These are phyloP conservation scores for Clavispora asparagi DNA, from an alignment of 805 yeast genomes.

Conservation along the genomic window DNA sequence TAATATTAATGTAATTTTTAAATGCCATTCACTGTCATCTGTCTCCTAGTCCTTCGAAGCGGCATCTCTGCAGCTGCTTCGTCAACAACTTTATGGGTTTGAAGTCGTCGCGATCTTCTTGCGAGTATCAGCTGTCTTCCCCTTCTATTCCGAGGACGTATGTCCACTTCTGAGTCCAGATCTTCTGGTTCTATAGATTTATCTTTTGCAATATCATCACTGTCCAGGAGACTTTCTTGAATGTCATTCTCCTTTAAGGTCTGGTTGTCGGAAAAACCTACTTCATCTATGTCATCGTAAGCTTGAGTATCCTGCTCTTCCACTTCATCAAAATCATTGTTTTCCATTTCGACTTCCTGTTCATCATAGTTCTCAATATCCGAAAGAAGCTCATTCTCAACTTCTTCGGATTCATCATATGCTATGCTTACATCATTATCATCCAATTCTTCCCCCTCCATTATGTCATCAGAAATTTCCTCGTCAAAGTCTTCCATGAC, in stretches of 20 bases:
- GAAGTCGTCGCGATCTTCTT: neutral
- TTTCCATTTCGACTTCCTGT: slow-evolving; percentile 1
- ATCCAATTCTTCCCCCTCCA: slow-evolving; percentile 1
- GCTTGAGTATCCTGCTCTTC: slow-evolving; percentile 1
- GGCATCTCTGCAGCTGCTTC: neutral
- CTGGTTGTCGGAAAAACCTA: neutral
- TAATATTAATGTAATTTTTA: no score
- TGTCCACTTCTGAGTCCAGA: neutral
- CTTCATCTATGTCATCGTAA: neutral
- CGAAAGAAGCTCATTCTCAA: slow-evolving; percentile 5
- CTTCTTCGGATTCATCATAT: slow-evolving; percentile 14
- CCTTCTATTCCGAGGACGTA: neutral
- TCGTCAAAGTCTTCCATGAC: slow-evolving; percentile 14
- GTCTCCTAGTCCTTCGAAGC: slow-evolving; percentile 1
- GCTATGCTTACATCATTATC: slow-evolving; percentile 12
- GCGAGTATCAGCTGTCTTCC: neutral
- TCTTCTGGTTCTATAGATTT: neutral
- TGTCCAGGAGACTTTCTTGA: neutral
- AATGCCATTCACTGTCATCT: neutral
- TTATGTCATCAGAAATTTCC: slow-evolving; percentile 6
- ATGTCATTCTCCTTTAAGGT: slow-evolving; percentile 1
- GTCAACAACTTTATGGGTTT: neutral
- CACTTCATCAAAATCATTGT: slow-evolving; percentile 2
- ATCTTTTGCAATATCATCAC: neutral
- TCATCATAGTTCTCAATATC: slow-evolving; percentile 11